Evolutionary conservation across 257 asterid species (phyloP), one percentile per base, ranked within the genome.

Genomic region (Fraxinus pennsylvanica): DNA sequence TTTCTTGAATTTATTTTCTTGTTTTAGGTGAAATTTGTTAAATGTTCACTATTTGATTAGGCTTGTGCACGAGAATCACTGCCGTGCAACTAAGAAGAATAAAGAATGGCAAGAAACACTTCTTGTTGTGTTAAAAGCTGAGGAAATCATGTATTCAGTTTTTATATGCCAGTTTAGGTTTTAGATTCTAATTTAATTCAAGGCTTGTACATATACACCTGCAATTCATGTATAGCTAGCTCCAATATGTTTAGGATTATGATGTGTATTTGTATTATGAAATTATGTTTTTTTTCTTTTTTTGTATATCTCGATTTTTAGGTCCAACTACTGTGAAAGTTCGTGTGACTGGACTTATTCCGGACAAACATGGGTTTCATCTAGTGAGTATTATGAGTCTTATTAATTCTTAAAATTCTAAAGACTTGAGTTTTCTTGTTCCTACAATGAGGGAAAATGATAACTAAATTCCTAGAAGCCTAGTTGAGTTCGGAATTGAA

Each of bases 291-390:
- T 29, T 50, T 81, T 8, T 68, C n/a, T 78, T 68, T 25, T 25
- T 25, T 25, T 41, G 22, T 76, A 68, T 71, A 50, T 69, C 80
- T 61, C 70, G 76, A 50, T 32, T 38, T 83, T 50, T 79, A 94
- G 99, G 97, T 25, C 98, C 94, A 1, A 95, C 99, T 10, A 91
- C 93, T 27, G 99, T 95, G 86, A 88, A 68, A 41, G 98, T 91
- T 78, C 96, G 95, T 29, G 22, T 93, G 7, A 89, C 92, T 59
- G 99, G 99, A 30, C 97, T 95, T 79, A 12, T 97, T 78, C 97
- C 98, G 0, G 99, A 98, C 77, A 86, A 86, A 72, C 99, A 95
- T 76, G 99, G 99, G 43, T 95, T 95, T 78, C 99, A 95, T 85
- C 85, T 95, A 19, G 99, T 95, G 78, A 88, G 96, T 81, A 2